A percentile compares a stretch with the other conserved stretches of the same genome.
These are phyloP conservation scores for Ramularia collo-cygni DNA, from an alignment of 2,329 filamentous ascomycete species.

Conservation along the genomic window DNA sequence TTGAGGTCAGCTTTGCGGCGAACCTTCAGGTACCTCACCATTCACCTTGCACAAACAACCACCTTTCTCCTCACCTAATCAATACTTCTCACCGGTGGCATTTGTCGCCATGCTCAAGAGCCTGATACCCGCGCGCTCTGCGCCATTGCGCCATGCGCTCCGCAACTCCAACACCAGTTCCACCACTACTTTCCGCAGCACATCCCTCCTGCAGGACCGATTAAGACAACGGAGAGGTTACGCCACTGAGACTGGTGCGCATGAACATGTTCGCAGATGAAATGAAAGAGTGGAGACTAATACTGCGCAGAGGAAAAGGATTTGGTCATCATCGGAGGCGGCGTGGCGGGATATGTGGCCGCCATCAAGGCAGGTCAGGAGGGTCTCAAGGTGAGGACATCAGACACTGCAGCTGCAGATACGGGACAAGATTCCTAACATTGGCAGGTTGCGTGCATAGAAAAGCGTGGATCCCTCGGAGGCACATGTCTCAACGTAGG, in stretches of 20 bases:
- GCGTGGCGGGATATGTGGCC: slow-evolving; percentile 96
- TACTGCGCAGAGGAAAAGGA: slow-evolving; percentile 74
- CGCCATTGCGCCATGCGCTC: slow-evolving; percentile 19
- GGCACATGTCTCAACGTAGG: slow-evolving; percentile 98
- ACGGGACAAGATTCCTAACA: slow-evolving; percentile 4
- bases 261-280: slow-evolving; percentile 2
- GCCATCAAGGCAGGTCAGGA: slow-evolving; percentile 98
- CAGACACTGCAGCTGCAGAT: slow-evolving; percentile 12
- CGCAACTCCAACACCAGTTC: slow-evolving; percentile 17
- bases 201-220: slow-evolving; percentile 44
- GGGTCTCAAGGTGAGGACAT: slow-evolving; percentile 70
- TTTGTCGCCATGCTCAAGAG: slow-evolving; percentile 22
- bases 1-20: too few relatives aligned
- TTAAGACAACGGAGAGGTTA: slow-evolving; percentile 51
- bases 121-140: slow-evolving; percentile 13
- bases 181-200: slow-evolving; percentile 19
- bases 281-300: slow-evolving; percentile 25
- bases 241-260: slow-evolving; percentile 47
- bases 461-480: slow-evolving; percentile 91
- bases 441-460: slow-evolving; percentile 82
- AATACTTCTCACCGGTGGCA: too few relatives aligned
- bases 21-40: too few relatives aligned
- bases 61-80: too few relatives aligned
- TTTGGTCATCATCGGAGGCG: slow-evolving; percentile 93
- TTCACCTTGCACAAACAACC: too few relatives aligned